Conservation (phyloP, 1,284 basidiomycete species). For the Sporisorium iseilematis-ciliati region DNA sequence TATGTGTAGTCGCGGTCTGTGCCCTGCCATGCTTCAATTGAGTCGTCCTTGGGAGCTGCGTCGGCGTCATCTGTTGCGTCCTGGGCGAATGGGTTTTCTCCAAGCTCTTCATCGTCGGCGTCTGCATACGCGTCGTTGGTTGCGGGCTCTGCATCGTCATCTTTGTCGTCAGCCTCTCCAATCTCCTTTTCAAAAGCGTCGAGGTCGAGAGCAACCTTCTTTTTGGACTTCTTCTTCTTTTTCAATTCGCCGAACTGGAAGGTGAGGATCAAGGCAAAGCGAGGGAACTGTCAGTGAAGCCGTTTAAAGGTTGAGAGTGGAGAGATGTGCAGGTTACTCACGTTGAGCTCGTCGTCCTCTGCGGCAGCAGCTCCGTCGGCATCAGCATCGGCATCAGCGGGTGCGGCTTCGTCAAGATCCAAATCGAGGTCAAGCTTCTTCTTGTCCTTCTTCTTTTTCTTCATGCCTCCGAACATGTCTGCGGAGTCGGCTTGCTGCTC, state of each 20-base stretch:
- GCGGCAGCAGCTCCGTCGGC: constrained; percentile 45
- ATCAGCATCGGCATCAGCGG: constrained; percentile 53
- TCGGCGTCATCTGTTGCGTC: constrained; percentile 50
- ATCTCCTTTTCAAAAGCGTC: constrained; percentile 70
- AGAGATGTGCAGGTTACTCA: constrained; percentile 27
- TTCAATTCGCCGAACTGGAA: constrained; percentile 73
- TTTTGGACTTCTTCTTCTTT: constrained; percentile 72
- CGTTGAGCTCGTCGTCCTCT: constrained; percentile 69
- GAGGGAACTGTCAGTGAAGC: background rate
- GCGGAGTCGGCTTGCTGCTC: constrained; percentile 76
- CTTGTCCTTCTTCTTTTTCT: constrained; percentile 90
- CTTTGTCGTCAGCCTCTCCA: constrained; percentile 71
- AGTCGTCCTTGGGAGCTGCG: constrained; percentile 35
- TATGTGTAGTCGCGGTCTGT: constrained; percentile 96
- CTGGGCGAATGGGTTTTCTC: constrained; percentile 62
- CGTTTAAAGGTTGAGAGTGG: background rate
- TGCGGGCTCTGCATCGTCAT: constrained; percentile 28
- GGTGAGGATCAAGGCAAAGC: constrained; percentile 1
- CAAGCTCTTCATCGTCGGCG: constrained; percentile 68
- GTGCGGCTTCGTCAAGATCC: constrained; percentile 51
- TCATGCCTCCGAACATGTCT: constrained; percentile 86
- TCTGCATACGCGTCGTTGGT: constrained; percentile 75
- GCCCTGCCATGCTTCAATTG: constrained; percentile 78
- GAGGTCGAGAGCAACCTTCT: constrained; percentile 70
- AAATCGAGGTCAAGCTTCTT: constrained; percentile 83